phyloP scores from a whole-genome alignment of 2,329 filamentous ascomycete genomes.

The Byssoonygena ceratinophila region DNA sequence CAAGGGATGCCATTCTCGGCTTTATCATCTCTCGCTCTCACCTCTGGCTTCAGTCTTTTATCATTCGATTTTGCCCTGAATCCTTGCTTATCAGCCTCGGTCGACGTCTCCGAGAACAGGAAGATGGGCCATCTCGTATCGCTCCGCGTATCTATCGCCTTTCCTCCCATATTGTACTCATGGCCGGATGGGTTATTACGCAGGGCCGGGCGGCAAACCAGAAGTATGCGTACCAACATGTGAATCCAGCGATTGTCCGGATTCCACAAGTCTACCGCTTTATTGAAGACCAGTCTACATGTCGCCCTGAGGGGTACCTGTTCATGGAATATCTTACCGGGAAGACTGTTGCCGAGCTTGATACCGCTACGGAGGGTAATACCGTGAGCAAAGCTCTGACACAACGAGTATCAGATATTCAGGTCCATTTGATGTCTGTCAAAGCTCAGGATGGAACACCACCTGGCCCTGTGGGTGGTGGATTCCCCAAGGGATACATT shows the following conservation, averaged over 20 bases:
- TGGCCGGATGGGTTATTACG: neutral
- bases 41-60: slow-evolving; percentile 5
- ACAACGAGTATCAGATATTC: slow-evolving; percentile 15
- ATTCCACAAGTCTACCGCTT: slow-evolving; percentile 17
- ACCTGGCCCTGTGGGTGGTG: slow-evolving; percentile 16
- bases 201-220: neutral
- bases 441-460: neutral
- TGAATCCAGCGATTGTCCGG: slow-evolving; percentile 15
- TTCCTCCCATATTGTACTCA: slow-evolving; percentile 3
- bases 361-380: slow-evolving; percentile 2
- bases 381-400: slow-evolving; percentile 9
- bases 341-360: slow-evolving; percentile 13
- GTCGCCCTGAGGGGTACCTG: slow-evolving; percentile 12
- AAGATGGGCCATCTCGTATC: neutral
- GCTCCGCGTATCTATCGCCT: neutral
- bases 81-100: slow-evolving; percentile 9
- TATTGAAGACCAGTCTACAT: neutral
- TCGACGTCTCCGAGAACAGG: slow-evolving; percentile 7
- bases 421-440: slow-evolving; percentile 11
- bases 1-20: slow-evolving; percentile 6
- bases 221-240: slow-evolving; percentile 14
- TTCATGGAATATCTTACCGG: slow-evolving; percentile 17
- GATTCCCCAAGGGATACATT: slow-evolving; percentile 14
- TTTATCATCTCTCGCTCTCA: slow-evolving; percentile 7
- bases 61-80: slow-evolving; percentile 8